phyloP scores from a whole-genome alignment of 805 yeast species.

The Saturnispora saitoi region DNA sequence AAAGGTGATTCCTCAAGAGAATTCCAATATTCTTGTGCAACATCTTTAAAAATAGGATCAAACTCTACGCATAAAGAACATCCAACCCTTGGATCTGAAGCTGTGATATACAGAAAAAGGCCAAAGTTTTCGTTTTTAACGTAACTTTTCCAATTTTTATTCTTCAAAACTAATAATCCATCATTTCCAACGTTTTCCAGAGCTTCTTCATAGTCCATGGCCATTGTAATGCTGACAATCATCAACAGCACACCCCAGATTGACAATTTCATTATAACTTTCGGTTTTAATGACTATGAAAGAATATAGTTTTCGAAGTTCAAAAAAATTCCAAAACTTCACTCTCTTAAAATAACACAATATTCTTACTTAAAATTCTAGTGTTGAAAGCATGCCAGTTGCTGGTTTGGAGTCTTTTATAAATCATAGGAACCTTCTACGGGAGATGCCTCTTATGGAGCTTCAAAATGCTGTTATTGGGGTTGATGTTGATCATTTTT shows the following conservation, averaged over 20 bases:
- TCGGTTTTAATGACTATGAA: background rate
- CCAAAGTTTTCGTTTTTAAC: slow-evolving; percentile 59
- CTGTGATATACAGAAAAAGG: slow-evolving; percentile 60
- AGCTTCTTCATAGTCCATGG: slow-evolving; percentile 17
- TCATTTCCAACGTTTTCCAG: slow-evolving; percentile 10
- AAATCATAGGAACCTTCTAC: slow-evolving; percentile 25
- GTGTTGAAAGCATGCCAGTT: background rate
- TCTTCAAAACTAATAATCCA: slow-evolving; percentile 34
- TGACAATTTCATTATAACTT: background rate
- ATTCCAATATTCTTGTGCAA: slow-evolving; percentile 51
- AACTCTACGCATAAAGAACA: slow-evolving; percentile 68
- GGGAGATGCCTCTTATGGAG: slow-evolving; percentile 49
- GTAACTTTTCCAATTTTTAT: slow-evolving; percentile 46
- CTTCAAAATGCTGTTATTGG: slow-evolving; percentile 65
- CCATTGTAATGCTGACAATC: slow-evolving; percentile 12
- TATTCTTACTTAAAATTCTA: background rate
- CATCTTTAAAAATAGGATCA: slow-evolving; percentile 51
- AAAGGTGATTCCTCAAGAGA: slow-evolving; percentile 36
- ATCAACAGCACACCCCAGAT: slow-evolving; percentile 4
- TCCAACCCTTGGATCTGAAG: slow-evolving; percentile 63
- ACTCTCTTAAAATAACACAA: background rate
- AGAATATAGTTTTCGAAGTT: background rate
- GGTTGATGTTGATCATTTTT: slow-evolving; percentile 75
- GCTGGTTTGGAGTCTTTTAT: slow-evolving; percentile 3
- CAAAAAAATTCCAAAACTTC: background rate